Evolutionary conservation across 2,329 filamentous ascomycete species (phyloP).

Genomic region (Neobulgaria alba): DNA sequence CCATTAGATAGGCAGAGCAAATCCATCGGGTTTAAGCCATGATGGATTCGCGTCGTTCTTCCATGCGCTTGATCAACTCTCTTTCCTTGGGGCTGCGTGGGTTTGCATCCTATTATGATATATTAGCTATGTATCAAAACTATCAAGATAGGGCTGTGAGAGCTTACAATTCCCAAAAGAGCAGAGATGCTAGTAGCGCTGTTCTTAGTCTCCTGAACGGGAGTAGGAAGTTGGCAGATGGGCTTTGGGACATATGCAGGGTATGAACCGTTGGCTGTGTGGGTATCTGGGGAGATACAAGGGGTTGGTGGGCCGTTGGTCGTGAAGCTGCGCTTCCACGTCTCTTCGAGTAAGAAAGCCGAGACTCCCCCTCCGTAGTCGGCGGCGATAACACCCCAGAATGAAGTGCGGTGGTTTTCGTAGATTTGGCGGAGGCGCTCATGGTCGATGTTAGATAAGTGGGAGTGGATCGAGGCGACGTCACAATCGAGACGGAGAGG

Average conservation of each 20-base stretch:
- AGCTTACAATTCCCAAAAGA: conserved; percentile 44
- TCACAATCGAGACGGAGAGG: conserved; percentile 51
- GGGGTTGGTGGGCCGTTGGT: conserved; percentile 29
- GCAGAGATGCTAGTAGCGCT: conserved; percentile 49
- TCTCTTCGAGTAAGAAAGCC: conserved; percentile 57
- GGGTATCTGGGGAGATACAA: conserved; percentile 26
- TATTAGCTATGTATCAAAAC: background rate
- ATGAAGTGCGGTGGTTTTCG: conserved; percentile 57
- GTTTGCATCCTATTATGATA: conserved; percentile 37
- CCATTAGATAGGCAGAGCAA: background rate
- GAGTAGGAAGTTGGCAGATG: conserved; percentile 41
- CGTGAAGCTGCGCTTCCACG: conserved; percentile 42
- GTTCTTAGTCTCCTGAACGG: conserved; percentile 34
- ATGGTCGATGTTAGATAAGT: conserved; percentile 39
- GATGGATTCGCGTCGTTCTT: conserved; percentile 34
- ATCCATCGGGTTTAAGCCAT: background rate
- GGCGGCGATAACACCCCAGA: conserved; percentile 64
- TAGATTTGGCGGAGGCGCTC: conserved; percentile 63
- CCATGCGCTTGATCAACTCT: conserved; percentile 47
- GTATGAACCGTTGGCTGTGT: conserved; percentile 15
- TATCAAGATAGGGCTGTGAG: background rate
- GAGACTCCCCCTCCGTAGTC: conserved; percentile 61
- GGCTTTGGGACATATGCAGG: conserved; percentile 33
- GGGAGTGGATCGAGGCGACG: conserved; percentile 35
- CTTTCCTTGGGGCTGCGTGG: conserved; percentile 48